Base-by-base conservation (phyloP, 129 eudicot species). In the Saussurea involucrata region DNA sequence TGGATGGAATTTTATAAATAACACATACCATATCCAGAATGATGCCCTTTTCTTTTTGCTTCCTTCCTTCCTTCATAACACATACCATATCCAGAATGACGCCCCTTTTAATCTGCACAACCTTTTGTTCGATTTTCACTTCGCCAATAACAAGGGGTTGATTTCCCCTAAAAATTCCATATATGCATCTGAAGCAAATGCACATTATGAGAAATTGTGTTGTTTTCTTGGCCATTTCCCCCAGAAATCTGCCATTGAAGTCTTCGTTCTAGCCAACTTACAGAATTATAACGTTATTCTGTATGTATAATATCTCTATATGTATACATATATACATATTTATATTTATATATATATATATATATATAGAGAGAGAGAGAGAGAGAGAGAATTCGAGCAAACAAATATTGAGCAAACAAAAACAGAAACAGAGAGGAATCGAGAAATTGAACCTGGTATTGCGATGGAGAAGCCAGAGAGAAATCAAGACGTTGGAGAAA, bases 81-180 rank as follows among this genome's bases (percentile, higher is more conserved):
- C n/a, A n/a, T n/a, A n/a, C n/a, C n/a, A n/a, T n/a, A n/a, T n/a
- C n/a, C n/a, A n/a, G n/a, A n/a, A n/a, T n/a, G n/a, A n/a, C n/a
- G n/a, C n/a, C n/a, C n/a, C n/a, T n/a, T 70, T 15, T 6, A 8
- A 5, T 75, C 66, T 17, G 57, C 85, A 27, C 27, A 71, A 21
- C 33, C 75, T 6, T 42, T 66, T 37, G 29, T 36, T 65, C 55
- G 17, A 74, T 61, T 73, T 33, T 46, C 46, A 34, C 72, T 71
- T 71, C 20, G 64, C 71, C 96, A 90, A 76, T 87, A 87, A 78
- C 96, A 90, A 1, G 85, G 58, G 12, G 90, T 81, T n/a, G 85
- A 9, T 73, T 83, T 69, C 6, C 90, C 96, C 78, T 90, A 8
- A 87, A 70, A 44, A 75, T 42, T 7, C 76, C 75, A 73, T 90